Evolutionary conservation across 192 early-diverging fungal genomes (phyloP).

Genomic region (Coemansia sp.): DNA sequence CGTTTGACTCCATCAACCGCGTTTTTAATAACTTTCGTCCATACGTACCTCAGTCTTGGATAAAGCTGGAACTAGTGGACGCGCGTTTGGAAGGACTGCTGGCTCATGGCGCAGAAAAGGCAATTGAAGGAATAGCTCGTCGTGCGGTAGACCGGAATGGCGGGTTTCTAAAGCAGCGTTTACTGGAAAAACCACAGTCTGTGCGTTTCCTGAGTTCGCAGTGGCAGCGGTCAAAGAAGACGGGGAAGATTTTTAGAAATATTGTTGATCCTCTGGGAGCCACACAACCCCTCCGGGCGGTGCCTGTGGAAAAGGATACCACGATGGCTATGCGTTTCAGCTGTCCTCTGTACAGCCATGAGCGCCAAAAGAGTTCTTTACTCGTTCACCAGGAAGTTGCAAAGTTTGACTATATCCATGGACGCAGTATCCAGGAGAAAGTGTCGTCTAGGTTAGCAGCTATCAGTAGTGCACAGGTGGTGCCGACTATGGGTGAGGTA

Average conservation of each 20-base stretch:
- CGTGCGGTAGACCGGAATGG: constrained; percentile 10
- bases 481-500: constrained; percentile 6
- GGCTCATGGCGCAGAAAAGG: constrained; percentile 7
- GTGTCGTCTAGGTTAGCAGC: neutral
- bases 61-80: constrained; percentile 12
- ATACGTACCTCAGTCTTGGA: constrained; percentile 23
- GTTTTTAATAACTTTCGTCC: constrained; percentile 6
- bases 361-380: neutral
- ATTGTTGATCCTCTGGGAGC: constrained; percentile 11
- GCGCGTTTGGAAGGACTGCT: constrained; percentile 6
- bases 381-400: constrained; percentile 1
- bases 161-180: neutral
- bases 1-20: constrained; percentile 10
- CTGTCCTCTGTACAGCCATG: constrained; percentile 24
- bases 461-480: neutral
- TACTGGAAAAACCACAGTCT: neutral
- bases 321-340: constrained; percentile 22
- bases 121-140: constrained; percentile 11
- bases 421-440: neutral
- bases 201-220: constrained; percentile 34
- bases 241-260: constrained; percentile 19
- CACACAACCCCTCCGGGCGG: constrained; percentile 11
- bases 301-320: constrained; percentile 23
- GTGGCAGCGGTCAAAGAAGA: constrained; percentile 19
- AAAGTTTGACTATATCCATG: constrained; percentile 24